phyloP scores from a whole-genome alignment of 1,139 yeast species.

The Scheffersomyces insectosa region DNA sequence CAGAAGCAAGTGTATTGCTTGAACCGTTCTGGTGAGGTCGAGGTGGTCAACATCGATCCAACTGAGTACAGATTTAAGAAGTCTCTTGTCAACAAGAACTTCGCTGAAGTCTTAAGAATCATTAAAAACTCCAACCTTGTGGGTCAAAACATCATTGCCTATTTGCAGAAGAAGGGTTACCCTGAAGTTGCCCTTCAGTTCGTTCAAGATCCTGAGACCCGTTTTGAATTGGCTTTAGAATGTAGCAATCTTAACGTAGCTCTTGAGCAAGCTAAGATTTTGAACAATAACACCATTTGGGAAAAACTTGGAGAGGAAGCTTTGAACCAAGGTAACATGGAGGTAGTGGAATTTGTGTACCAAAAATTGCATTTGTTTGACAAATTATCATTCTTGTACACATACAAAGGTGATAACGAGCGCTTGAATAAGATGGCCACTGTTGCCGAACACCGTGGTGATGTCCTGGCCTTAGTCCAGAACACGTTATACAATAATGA shows the following conservation, averaged over 20 bases:
- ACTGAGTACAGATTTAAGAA: constrained; percentile 96
- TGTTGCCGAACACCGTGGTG: constrained; percentile 89
- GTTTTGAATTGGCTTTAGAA: constrained; percentile 93
- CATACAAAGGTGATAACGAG: constrained; percentile 75
- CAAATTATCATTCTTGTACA: constrained; percentile 83
- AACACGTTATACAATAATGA: constrained; percentile 80
- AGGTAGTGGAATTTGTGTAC: constrained; percentile 81
- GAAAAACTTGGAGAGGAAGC: constrained; percentile 85
- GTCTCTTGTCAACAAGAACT: constrained; percentile 86
- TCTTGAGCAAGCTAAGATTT: constrained; percentile 79
- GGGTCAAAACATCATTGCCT: constrained; percentile 95
- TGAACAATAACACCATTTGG: constrained; percentile 75
- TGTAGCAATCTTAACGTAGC: constrained; percentile 89
- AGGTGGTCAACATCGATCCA: constrained; percentile 80
- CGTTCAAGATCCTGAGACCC: constrained; percentile 93
- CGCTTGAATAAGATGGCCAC: constrained; percentile 82
- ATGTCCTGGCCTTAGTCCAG: constrained; percentile 76
- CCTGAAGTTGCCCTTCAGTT: constrained; percentile 95
- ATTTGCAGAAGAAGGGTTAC: constrained; percentile 91
- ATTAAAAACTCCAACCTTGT: constrained; percentile 88
- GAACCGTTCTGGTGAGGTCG: constrained; percentile 84
- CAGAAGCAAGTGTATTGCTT: constrained; percentile 77
- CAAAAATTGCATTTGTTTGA: constrained; percentile 88
- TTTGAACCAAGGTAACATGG: constrained; percentile 82
- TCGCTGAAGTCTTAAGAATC: constrained; percentile 87